Base-by-base conservation (phyloP, 306 rosid species). In the Phaseolus lunatus region DNA sequence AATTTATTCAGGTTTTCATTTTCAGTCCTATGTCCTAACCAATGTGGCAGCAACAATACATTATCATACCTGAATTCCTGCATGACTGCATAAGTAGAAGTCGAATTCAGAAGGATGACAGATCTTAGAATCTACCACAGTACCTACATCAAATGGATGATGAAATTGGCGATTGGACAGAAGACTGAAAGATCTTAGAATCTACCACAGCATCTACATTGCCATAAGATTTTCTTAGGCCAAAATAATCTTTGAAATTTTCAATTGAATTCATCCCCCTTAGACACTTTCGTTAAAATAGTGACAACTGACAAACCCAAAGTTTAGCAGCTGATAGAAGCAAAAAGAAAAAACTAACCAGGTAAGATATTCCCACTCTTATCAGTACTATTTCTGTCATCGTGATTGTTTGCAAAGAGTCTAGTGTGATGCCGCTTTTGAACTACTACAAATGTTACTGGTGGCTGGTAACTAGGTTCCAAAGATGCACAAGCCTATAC, bases 371-470 rank as follows among this genome's bases (percentile, higher is more conserved):
- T 93, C 80, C 98, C 97, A 73, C 82, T 79, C 44, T 41, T 59
- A 70, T 79, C 82, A 48, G 56, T 79, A 54, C 72, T 70, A 26
- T 61, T 88, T 66, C 84, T 87, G 82, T 91, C 98, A 52, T 88
- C 77, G 39, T 94, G 90, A 65, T 90, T 91, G 83, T 83, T 88
- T 37, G 98, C 76, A 57, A 94, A 94, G 49, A 94, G 82, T 61
- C 96, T 90, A 4, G 98, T 94, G 63, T 94, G 98, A 66, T 94
- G 94, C 53, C 98, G 88, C 79, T 94, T 94, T 85, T 94, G 98
- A 45, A 94, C 98, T 9, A 94, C 90, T 6, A 94, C 90, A 80
- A 94, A 94, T 31, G 97, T 94, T 26, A 94, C 96, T 2, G 94
- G 94, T 0, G 98, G 98, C 73, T 91, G 98, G 85, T 94, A 91